Evolutionary conservation across 1,284 basidiomycete genomes (phyloP).

Genomic region (Amylostereum areolatum): DNA sequence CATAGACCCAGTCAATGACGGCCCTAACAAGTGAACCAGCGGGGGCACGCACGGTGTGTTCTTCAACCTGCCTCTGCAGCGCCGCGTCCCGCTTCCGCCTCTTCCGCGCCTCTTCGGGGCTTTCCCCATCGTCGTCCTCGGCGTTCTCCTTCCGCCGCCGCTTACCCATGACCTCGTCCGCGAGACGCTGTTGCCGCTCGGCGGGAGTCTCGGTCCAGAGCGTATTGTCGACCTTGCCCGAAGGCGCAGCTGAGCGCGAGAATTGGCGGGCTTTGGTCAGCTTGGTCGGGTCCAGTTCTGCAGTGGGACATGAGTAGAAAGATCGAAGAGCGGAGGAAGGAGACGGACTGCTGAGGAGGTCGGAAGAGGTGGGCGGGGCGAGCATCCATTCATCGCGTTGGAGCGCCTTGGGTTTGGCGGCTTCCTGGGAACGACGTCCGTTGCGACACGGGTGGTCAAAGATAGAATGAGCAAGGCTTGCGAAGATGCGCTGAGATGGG

Average conservation of each 20-base stretch:
- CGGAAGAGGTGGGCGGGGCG: conserved; percentile 76
- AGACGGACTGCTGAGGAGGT: conserved; percentile 66
- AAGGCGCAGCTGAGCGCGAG: conserved; percentile 52
- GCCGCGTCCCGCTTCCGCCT: conserved; percentile 58
- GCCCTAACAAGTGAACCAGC: too few species aligned
- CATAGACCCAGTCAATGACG: conserved; percentile 3
- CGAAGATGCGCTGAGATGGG: background rate
- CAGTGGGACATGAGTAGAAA: background rate
- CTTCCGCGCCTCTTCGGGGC: conserved; percentile 42
- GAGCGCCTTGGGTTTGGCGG: conserved; percentile 63
- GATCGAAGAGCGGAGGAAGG: background rate
- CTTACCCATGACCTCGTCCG: conserved; percentile 83
- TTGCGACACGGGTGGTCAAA: background rate
- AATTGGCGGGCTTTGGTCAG: conserved; percentile 67
- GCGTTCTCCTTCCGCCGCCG: conserved; percentile 64
- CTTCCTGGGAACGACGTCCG: conserved; percentile 57
- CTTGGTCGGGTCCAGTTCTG: conserved; percentile 67
- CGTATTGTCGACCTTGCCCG: conserved; percentile 45
- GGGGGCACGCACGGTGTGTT: conserved; percentile 78
- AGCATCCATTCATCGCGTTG: conserved; percentile 95
- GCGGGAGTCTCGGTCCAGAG: conserved; percentile 94
- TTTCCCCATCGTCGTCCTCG: conserved; percentile 33
- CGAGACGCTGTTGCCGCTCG: conserved; percentile 77
- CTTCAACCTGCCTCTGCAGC: conserved; percentile 65
- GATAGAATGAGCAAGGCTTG: background rate